Evolutionary conservation across 331 rosid species (phyloP), one percentile per base, ranked within the genome.

Genomic region (Rosa hybrid): DNA sequence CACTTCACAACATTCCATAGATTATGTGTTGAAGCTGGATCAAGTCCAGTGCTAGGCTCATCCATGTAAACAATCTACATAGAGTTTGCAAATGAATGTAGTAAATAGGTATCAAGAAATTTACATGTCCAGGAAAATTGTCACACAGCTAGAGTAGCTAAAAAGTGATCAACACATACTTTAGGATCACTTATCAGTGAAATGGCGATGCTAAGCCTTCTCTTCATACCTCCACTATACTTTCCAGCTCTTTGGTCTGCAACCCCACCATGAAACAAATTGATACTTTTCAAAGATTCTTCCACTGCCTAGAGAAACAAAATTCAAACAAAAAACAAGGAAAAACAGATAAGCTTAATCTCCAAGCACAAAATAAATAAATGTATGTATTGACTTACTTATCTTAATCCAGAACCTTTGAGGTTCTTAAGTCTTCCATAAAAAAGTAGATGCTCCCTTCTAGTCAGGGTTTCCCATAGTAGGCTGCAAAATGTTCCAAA

Each of bases 191-290:
- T 98, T 4, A 96, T 96, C 77, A 96, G 88, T 48, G 99, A 96
- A 80, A 96, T 93, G 23, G 99, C 98, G 13, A 96, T 98, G 74
- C 99, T 96, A 65, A 96, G 99, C 90, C 99, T 93, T 85, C 99
- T 91, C 89, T 96, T 96, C 99, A 96, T 93, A 53, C 99, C 98
- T 71, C 99, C 99, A 57, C 99, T 96, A 70, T 96, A 96, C 78
- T 90, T 89, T 78, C 97, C 91, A 64, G 96, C 93, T 80, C 83
- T 86, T 81, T 86, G 93, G 72, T 96, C 98, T 12, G 90, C 98
- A 56, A 90, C 92, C 21, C 99, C 97, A 44, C 99, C 99, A 42
- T 96, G 68, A 45, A 80, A 96, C 53, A 96, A 91, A 86, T 84
- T 91, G 80, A 93, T 94, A 77, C 90, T 86, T 84, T 77, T 88